These are phyloP conservation scores for Trichoderma citrinoviride DNA, from an alignment of 2,329 filamentous ascomycete genomes.

Conservation along the genomic window DNA sequence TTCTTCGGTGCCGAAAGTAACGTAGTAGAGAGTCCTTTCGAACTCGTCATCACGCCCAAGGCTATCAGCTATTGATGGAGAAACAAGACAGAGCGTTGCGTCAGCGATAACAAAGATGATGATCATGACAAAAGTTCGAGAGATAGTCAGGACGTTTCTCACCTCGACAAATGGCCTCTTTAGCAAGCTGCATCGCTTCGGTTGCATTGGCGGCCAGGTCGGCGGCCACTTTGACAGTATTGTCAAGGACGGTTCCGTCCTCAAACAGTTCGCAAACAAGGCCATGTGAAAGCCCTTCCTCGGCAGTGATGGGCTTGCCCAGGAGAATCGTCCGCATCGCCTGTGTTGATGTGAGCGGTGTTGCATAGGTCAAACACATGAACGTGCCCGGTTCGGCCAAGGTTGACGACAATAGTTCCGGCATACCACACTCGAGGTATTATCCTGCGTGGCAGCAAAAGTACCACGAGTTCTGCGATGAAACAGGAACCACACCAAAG, in stretches of 20 bases:
- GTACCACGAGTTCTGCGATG: slow-evolving; percentile 5
- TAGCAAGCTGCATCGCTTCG: slow-evolving; percentile 31
- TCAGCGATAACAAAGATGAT: not conserved
- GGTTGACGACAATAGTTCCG: not conserved
- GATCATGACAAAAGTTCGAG: slow-evolving; percentile 6
- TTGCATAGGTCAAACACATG: not conserved
- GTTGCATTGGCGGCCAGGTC: slow-evolving; percentile 28
- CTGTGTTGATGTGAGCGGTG: slow-evolving; percentile 23
- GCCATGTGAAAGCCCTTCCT: slow-evolving; percentile 30
- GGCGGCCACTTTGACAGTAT: slow-evolving; percentile 29
- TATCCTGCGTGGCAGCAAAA: slow-evolving; percentile 2
- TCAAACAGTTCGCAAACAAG: slow-evolving; percentile 31
- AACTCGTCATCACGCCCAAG: slow-evolving; percentile 34
- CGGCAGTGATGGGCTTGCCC: slow-evolving; percentile 30
- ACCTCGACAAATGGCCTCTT: slow-evolving; percentile 34
- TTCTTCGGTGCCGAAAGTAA: slow-evolving; percentile 35
- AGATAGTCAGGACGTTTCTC: slow-evolving; percentile 17
- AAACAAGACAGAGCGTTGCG: not conserved
- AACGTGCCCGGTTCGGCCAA: not conserved
- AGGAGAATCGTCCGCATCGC: slow-evolving; percentile 34
- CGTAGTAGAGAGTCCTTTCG: slow-evolving; percentile 38
- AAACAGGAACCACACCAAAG: slow-evolving; percentile 3
- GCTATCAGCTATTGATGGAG: slow-evolving; percentile 27
- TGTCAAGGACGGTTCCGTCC: slow-evolving; percentile 29
- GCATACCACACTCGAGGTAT: not conserved